Evolutionary conservation across 306 rosid species (phyloP), one percentile per base, ranked within the genome.

Genomic region (Mimosa pudica): DNA sequence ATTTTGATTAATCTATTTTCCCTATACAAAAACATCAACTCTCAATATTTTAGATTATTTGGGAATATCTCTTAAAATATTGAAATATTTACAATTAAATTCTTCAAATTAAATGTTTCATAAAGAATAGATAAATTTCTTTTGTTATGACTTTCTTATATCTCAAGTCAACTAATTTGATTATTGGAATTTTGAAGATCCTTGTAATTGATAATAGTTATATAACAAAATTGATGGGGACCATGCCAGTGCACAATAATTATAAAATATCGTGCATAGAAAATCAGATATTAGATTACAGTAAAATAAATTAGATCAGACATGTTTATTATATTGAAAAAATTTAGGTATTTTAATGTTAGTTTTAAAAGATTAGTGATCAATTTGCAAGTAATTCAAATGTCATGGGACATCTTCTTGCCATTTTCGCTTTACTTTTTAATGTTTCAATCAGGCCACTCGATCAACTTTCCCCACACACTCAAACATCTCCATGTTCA

Each of bases 401-500:
- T 3, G 10, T 30, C 24, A 3, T 24, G 38, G 16, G 66, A 0
- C 38, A 9, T 9, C 38, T 61, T 61, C 38, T 61, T 61, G 66
- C 41, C 7, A 30, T 61, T 20, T 61, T 11, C 13, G 7, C 17
- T 61, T 10, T 61, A 35, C 10, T 57, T 65, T 73, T 82, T 42
- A 1, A 85, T 73, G 83, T 75, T 80, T 63, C 76, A 60, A 77
- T 75, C 57, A 76, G 67, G 77, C 68, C 82, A 80, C 61, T 76
- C 36, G 63, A 52, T 16, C 60, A 52, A 47, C 77, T 79, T 74
- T 83, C 85, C 73, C 66, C 78, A 80, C 79, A 70, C 81, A 73
- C 75, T 58, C 62, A 79, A 73, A 78, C 86, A 82, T 73, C 2
- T 30, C 17, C 66, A 61, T 24, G 66, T 61, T 30, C 66, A 24